Evolutionary conservation across 2,329 filamentous ascomycete genomes (phyloP).

Genomic region (Paecilomyces sp.): DNA sequence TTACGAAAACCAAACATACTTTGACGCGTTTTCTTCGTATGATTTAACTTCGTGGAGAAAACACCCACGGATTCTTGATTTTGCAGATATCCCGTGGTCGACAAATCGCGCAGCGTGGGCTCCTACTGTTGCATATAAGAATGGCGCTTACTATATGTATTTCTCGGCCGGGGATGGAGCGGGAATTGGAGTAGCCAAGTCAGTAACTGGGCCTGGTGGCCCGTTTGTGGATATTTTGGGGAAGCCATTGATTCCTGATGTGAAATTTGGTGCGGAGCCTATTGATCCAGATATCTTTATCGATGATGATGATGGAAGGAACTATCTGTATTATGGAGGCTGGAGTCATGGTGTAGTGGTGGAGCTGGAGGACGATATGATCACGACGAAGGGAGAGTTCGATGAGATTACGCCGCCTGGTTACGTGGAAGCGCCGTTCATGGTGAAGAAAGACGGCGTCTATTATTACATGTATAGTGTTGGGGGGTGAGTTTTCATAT

Average conservation of each 20-base stretch:
- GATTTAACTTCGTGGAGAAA: conserved; percentile 46
- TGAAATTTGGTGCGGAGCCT: conserved; percentile 42
- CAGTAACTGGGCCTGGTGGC: conserved; percentile 26
- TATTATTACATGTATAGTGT: conserved; percentile 44
- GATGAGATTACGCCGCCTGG: conserved; percentile 42
- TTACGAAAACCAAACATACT: conserved; percentile 43
- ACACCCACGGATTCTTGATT: conserved; percentile 38
- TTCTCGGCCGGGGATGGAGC: conserved; percentile 44
- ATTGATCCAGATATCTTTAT: conserved; percentile 42
- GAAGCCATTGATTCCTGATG: conserved; percentile 36
- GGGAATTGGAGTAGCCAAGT: conserved; percentile 37
- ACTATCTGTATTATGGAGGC: conserved; percentile 40
- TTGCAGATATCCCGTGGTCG: conserved; percentile 36
- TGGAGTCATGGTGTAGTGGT: conserved; percentile 38
- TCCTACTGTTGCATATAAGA: conserved; percentile 37
- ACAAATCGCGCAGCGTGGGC: conserved; percentile 41
- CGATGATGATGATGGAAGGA: conserved; percentile 30
- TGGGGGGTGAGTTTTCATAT: conserved; percentile 21
- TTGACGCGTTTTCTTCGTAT: conserved; percentile 45
- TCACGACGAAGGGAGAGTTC: conserved; percentile 37
- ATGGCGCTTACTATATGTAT: conserved; percentile 45
- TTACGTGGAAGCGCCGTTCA: conserved; percentile 39
- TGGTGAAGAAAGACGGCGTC: conserved; percentile 35
- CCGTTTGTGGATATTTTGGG: conserved; percentile 39
- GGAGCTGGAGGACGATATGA: conserved; percentile 38